Base-by-base conservation (phyloP, 805 yeast genomes). In the Candida arabinofermentans region DNA sequence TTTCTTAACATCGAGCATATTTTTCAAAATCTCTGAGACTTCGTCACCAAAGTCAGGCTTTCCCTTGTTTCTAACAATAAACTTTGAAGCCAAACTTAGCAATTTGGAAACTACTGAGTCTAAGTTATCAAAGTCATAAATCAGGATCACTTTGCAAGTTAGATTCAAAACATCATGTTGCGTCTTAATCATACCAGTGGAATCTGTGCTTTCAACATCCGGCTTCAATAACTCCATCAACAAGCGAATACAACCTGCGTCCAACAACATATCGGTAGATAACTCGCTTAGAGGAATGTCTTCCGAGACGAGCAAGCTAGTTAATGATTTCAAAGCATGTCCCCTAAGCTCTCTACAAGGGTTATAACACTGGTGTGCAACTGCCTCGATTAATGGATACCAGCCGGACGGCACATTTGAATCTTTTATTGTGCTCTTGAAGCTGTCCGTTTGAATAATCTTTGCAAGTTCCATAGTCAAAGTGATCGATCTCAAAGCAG, bases 361-460 rank as follows among this genome's bases (percentile, higher is more conserved):
- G 54, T 89, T 89, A 58, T 84, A 74, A 58, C 96, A 86, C 59
- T 90, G 96, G 54, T 85, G 91, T 0, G 93, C 88, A 40, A 89
- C 69, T 0, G 95, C 95, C 57, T 87, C 91, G 23, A 85, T 70
- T 46, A 86, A 67, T 1, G 95, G 83, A 49, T 74, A 75, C 51
- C 78, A 67, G 19, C 61, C 51, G 10, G 55, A 51, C 17, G 65
- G 54, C 39, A 56, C 40, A 37, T 62, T 66, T 38, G 62, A 55
- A 4, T 62, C 56, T 4, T 60, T 63, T 22, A 58, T 43, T n/a
- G 63, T 53, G 8, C 37, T 34, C 26, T 39, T 43, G 45, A 72
- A 70, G 3, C 59, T 57, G 12, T 58, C 51, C 5, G 59, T 47
- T 8, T 58, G 57, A 13, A 71, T 54, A 21, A 70, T 50, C 5